These are phyloP conservation scores for Boletellus sp. DNA, from an alignment of 1,284 basidiomycete species.

Conservation along the genomic window DNA sequence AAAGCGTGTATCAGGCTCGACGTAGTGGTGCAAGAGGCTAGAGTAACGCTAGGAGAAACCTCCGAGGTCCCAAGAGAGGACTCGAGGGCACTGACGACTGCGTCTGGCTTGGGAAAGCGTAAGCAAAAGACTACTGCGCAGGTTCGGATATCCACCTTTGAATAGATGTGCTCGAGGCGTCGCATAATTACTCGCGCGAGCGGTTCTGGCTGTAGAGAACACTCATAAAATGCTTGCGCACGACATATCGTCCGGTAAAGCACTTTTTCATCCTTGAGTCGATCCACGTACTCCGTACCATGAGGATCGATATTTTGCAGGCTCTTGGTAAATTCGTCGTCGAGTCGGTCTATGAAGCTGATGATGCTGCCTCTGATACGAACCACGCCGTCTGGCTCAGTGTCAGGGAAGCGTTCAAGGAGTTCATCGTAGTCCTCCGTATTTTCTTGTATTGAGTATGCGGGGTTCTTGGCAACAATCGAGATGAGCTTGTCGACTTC, in stretches of 20 bases:
- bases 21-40: slow-evolving; percentile 54
- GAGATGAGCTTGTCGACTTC: slow-evolving; percentile 88
- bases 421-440: slow-evolving; percentile 93
- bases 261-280: slow-evolving; percentile 91
- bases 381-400: slow-evolving; percentile 65
- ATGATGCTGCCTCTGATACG: slow-evolving; percentile 89
- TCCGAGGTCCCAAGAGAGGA: slow-evolving; percentile 54
- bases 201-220: slow-evolving; percentile 71
- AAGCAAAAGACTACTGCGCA: slow-evolving; percentile 5
- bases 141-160: slow-evolving; percentile 61
- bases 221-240: slow-evolving; percentile 89
- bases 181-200: slow-evolving; percentile 89
- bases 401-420: slow-evolving; percentile 78
- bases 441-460: slow-evolving; percentile 84
- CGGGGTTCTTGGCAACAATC: slow-evolving; percentile 67
- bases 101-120: slow-evolving; percentile 66
- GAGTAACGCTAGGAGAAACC: slow-evolving; percentile 55
- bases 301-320: slow-evolving; percentile 98
- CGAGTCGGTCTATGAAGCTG: slow-evolving; percentile 92
- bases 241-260: slow-evolving; percentile 93
- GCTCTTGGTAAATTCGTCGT: slow-evolving; percentile 98
- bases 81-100: slow-evolving; percentile 91
- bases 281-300: slow-evolving; percentile 96
- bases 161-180: slow-evolving; percentile 96
- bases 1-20: slow-evolving; percentile 82